Evolutionary conservation across 2,329 filamentous ascomycete genomes (phyloP).

Genomic region (Bertia moriformis): DNA sequence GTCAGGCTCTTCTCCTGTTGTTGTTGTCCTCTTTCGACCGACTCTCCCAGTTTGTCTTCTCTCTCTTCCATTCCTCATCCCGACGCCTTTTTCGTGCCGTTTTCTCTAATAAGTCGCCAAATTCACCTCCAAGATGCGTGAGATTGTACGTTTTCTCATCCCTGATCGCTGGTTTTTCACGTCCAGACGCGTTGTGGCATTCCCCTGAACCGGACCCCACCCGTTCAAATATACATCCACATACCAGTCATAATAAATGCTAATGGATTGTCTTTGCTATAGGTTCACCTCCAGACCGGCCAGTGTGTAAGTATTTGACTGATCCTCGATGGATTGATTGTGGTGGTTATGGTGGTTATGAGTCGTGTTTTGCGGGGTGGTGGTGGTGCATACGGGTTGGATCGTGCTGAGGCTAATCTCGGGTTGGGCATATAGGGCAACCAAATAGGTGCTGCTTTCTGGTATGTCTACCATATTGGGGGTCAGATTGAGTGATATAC

Average conservation of each 20-base stretch:
- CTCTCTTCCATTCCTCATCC: no score
- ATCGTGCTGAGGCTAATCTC: no score
- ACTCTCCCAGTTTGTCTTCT: no score
- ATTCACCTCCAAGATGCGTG: conserved; percentile 57
- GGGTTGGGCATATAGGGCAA: conserved; percentile 82
- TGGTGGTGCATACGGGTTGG: no score
- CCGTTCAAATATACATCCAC: no score
- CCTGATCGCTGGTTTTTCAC: conserved; percentile 14
- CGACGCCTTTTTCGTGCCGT: no score
- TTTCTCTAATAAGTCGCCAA: no score
- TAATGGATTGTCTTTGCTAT: conserved; percentile 37
- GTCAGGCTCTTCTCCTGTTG: no score
- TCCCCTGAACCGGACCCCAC: no score
- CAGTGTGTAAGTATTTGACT: conserved; percentile 67
- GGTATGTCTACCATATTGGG: conserved; percentile 36
- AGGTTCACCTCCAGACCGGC: conserved; percentile 99
- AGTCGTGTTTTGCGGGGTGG: no score
- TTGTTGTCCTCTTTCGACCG: no score
- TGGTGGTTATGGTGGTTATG: conserved; percentile 17
- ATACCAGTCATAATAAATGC: conserved; percentile 23
- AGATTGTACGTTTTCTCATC: conserved; percentile 41
- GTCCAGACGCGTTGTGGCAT: no score
- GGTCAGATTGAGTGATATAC: conserved; percentile 6
- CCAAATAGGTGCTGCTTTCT: conserved; percentile 99
- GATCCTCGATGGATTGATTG: conserved; percentile 6